A percentile compares a stretch with the other conserved stretches of the same genome.
These are phyloP conservation scores for Neurospora sp. DNA, from an alignment of 495 filamentous ascomycete genomes.

Conservation along the genomic window DNA sequence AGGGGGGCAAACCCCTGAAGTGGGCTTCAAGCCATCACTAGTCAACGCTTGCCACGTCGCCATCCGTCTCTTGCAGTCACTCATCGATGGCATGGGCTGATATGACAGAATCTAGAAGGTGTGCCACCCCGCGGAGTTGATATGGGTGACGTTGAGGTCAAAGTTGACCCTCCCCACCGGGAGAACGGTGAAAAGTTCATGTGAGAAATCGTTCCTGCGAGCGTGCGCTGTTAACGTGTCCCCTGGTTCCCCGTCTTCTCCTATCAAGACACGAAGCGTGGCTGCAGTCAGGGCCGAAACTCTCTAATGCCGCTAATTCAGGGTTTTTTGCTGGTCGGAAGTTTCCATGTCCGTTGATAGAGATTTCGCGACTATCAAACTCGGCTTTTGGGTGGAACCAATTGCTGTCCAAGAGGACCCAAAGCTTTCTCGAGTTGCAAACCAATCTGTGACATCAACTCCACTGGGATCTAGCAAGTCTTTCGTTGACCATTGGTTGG, in stretches of 20 bases:
- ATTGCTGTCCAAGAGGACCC: not conserved
- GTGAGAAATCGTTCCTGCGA: slow-evolving; percentile 21
- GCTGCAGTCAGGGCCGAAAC: slow-evolving; percentile 5
- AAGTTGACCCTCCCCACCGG: not conserved
- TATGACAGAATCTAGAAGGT: not conserved
- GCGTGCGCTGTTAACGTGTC: slow-evolving; percentile 6
- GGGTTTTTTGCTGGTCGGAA: not conserved
- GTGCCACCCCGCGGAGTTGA: not conserved
- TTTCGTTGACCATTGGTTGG: not conserved
- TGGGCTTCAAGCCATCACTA: slow-evolving; percentile 12
- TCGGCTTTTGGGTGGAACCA: not conserved
- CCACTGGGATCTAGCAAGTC: not conserved
- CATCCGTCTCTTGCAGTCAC: not conserved
- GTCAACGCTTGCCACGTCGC: slow-evolving; percentile 24
- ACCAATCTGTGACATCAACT: not conserved
- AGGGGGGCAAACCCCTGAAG: slow-evolving; percentile 2
- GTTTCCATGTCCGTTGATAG: not conserved
- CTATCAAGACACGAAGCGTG: slow-evolving; percentile 9
- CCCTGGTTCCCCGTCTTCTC: not conserved
- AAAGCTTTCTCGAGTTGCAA: not conserved
- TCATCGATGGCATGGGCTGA: not conserved
- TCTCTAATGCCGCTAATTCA: not conserved
- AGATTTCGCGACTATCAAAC: not conserved
- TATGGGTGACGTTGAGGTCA: not conserved
- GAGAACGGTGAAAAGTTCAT: slow-evolving; percentile 18